Conservation (phyloP, 257 asterid genomes). For the Anisodus acutangulus region DNA sequence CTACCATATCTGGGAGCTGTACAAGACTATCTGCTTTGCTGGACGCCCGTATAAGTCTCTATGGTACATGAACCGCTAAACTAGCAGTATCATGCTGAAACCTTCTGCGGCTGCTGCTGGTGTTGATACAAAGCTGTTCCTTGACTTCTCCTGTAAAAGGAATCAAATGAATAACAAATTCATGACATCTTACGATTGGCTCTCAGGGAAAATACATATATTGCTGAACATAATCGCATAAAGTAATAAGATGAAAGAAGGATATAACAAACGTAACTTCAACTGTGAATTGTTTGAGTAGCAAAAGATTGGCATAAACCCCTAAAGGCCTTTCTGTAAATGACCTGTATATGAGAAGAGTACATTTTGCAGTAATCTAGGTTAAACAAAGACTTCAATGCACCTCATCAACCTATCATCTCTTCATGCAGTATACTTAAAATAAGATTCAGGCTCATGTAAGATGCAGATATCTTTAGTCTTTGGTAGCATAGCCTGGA, state of each 20-base stretch:
- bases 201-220: neutral
- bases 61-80: neutral
- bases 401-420: neutral
- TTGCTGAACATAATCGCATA: neutral
- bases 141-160: conserved; percentile 52
- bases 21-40: conserved; percentile 4
- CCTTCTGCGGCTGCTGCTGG: conserved; percentile 42
- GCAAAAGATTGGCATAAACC: neutral
- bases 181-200: neutral
- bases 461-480: neutral
- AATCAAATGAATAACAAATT: conserved; percentile 15
- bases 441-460: neutral
- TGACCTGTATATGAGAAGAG: conserved; percentile 3
- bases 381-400: conserved; percentile 11
- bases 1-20: conserved; percentile 21
- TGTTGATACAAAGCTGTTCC: conserved; percentile 32
- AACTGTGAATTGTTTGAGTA: neutral
- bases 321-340: neutral
- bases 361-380: neutral
- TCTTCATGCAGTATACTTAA: conserved; percentile 13
- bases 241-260: neutral
- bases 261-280: neutral
- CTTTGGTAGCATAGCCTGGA: neutral
- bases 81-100: conserved; percentile 44
- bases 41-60: neutral